These are phyloP conservation scores for Cadophora sp. DNA, from an alignment of 2,329 filamentous ascomycete species.

Conservation along the genomic window DNA sequence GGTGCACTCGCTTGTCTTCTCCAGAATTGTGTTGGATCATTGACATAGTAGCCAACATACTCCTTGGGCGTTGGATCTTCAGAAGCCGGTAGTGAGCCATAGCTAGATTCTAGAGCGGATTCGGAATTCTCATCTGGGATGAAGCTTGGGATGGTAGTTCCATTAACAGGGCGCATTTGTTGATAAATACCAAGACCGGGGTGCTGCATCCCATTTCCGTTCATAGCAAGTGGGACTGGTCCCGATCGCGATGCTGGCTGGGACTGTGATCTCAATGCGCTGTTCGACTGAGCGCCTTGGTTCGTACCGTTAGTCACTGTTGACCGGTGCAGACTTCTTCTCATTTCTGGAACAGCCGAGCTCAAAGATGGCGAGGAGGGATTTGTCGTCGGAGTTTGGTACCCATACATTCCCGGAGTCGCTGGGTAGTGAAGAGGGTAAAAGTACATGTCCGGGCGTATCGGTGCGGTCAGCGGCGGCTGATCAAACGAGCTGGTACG, in stretches of 20 bases:
- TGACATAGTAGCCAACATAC: conserved; percentile 46
- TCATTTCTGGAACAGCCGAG: conserved; percentile 56
- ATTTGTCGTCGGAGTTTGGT: conserved; percentile 59
- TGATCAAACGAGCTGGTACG: conserved; percentile 70
- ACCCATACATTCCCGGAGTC: conserved; percentile 53
- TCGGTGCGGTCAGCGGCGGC: conserved; percentile 62
- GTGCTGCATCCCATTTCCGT: conserved; percentile 47
- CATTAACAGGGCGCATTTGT: conserved; percentile 49
- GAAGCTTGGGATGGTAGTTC: conserved; percentile 61
- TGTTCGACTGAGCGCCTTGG: conserved; percentile 53
- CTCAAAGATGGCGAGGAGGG: conserved; percentile 62
- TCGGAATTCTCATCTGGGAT: conserved; percentile 56
- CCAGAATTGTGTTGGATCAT: conserved; percentile 35
- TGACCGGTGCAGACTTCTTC: conserved; percentile 63
- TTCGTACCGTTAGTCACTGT: conserved; percentile 57
- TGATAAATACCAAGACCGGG: conserved; percentile 47
- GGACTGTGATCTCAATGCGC: conserved; percentile 69
- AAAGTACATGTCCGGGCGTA: conserved; percentile 63
- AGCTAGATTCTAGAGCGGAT: conserved; percentile 32
- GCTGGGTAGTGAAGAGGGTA: conserved; percentile 53
- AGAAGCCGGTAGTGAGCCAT: conserved; percentile 34
- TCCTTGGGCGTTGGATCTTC: conserved; percentile 42
- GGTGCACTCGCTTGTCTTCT: conserved; percentile 35
- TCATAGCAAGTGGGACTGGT: conserved; percentile 46
- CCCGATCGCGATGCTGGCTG: conserved; percentile 61